phyloP scores from a whole-genome alignment of 2,329 filamentous ascomycete genomes.

The Clonostachys solani region DNA sequence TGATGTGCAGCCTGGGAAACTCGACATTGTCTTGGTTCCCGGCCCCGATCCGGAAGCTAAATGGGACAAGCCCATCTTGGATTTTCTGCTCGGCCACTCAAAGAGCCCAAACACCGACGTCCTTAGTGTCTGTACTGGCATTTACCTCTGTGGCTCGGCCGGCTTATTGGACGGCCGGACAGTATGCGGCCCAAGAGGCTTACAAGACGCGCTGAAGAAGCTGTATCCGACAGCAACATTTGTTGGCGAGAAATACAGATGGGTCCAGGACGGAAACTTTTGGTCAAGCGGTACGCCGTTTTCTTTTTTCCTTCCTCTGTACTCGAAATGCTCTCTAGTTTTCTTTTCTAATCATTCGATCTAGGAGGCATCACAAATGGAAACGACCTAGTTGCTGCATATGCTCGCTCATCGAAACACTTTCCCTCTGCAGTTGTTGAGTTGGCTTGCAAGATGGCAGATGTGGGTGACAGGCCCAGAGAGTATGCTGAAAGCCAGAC shows the following conservation, averaged over 20 bases:
- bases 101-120: conserved; percentile 35
- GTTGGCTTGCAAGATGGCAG: conserved; percentile 34
- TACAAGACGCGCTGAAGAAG: conserved; percentile 31
- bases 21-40: conserved; percentile 47
- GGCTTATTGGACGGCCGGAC: conserved; percentile 39
- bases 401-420: conserved; percentile 35
- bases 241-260: conserved; percentile 40
- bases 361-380: conserved; percentile 50
- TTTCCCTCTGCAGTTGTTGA: conserved; percentile 39
- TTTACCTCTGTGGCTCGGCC: conserved; percentile 41
- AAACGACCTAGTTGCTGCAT: conserved; percentile 50
- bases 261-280: conserved; percentile 47
- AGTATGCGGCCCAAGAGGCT: conserved; percentile 39
- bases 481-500: conserved; percentile 31
- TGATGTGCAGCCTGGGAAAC: conserved; percentile 41
- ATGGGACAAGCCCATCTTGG: conserved; percentile 23
- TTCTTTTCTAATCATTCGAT: too few species aligned
- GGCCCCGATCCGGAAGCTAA: conserved; percentile 35
- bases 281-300: conserved; percentile 43
- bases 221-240: conserved; percentile 33
- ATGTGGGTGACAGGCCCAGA: conserved; percentile 43
- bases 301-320: too few species aligned
- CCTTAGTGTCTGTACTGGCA: conserved; percentile 46
- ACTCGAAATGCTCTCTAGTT: too few species aligned
- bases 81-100: conserved; percentile 37